Evolutionary conservation across 805 yeast genomes (phyloP), one percentile per base, ranked within the genome.

Genomic region (Sugiyamaella smithiae): DNA sequence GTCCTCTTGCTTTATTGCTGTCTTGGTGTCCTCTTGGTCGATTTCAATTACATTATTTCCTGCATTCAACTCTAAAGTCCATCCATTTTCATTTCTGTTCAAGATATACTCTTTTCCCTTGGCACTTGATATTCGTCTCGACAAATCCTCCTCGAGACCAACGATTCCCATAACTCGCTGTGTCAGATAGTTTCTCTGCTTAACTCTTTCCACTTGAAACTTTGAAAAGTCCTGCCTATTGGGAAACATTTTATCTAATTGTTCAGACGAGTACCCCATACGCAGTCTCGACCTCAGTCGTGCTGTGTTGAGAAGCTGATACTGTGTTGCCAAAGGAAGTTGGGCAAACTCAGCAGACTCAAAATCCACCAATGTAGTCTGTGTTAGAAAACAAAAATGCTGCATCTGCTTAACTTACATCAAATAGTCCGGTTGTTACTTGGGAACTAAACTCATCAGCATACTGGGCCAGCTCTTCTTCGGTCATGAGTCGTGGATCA

Each of bases 191-290:
- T 93, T 93, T 53, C 99, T 75, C 63, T 88, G 88, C 57, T 88
- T 85, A 0, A 93, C 98, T 78, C 91, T 86, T 57, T 86, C 82
- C 52, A 93, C 87, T 65, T 93, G 99, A 65, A 93, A 93, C 58
- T 78, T 83, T 14, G 97, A 89, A 60, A 93, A 93, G 52, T 89
- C 97, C 79, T 87, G 75, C 46, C 90, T 80, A 59, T 86, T 75
- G 0, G 97, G 95, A 58, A 91, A 93, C 47, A 88, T 69, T 3
- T 77, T 70, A 55, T 87, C 86, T 29, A 93, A 71, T 60, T 93
- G 97, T n/a, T 86, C 89, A 49, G 89, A 87, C 0, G 91, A 74
- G 61, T 86, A 90, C 1, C 99, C 99, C 96, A 93, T 84, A 69
- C 99, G 81, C 63, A 93, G 75, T 50, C 99, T 71, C 0, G 97